Conservation (phyloP, 1,284 basidiomycete genomes). For the Cutaneotrichosporon curvatum region DNA sequence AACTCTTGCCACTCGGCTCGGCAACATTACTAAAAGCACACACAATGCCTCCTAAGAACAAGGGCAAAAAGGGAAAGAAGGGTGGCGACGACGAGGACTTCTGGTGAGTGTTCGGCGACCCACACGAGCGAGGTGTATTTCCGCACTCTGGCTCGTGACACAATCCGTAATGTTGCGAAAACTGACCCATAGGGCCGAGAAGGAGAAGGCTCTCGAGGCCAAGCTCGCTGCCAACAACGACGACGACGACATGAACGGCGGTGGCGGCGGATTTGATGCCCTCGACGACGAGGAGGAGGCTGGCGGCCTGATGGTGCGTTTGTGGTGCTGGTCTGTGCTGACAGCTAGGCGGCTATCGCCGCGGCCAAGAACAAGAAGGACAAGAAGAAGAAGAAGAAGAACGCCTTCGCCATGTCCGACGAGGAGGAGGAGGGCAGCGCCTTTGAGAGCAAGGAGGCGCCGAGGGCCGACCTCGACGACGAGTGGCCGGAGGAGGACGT, state of each 20-base stretch:
- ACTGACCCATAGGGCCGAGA: constrained; percentile 34
- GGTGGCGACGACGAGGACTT: constrained; percentile 61
- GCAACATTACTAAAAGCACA: background rate
- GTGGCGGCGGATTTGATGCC: constrained; percentile 34
- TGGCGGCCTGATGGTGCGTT: constrained; percentile 72
- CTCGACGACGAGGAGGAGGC: constrained; percentile 59
- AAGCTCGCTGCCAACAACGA: constrained; percentile 50
- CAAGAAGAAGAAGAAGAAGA: constrained; percentile 36
- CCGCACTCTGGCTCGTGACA: too few relatives aligned
- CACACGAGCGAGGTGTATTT: background rate
- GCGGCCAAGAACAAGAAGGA: constrained; percentile 35
- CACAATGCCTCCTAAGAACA: constrained; percentile 77
- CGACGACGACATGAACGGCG: constrained; percentile 46
- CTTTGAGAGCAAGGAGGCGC: constrained; percentile 19
- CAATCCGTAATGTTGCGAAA: background rate
- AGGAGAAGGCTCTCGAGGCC: constrained; percentile 34
- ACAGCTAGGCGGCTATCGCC: constrained; percentile 11
- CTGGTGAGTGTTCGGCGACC: constrained; percentile 56
- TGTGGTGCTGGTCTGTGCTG: background rate
- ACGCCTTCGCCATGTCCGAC: constrained; percentile 28
- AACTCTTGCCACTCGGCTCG: constrained; percentile 9
- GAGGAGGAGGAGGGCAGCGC: constrained; percentile 5
- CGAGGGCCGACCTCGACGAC: constrained; percentile 28
- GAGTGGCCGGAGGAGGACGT: constrained; percentile 37
- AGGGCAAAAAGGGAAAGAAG: constrained; percentile 79